These are phyloP conservation scores for Lactarius hengduanensis DNA, from an alignment of 768 basidiomycete genomes.

Conservation along the genomic window DNA sequence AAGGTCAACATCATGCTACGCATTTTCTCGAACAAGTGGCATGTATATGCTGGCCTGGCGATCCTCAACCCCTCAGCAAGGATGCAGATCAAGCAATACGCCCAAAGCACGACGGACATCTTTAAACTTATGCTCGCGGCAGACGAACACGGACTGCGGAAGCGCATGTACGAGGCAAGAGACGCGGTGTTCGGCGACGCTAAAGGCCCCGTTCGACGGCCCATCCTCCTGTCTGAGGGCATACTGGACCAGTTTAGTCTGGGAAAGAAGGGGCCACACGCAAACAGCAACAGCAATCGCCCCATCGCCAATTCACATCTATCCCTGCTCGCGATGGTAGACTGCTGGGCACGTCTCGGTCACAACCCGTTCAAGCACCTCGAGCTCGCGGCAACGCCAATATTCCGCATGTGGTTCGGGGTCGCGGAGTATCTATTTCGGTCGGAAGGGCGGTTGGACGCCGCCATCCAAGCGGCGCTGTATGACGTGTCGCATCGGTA, in stretches of 20 bases:
- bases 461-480: slow-evolving; percentile 72
- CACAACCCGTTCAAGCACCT: slow-evolving; percentile 92
- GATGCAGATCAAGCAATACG: slow-evolving; percentile 88
- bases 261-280: slow-evolving; percentile 41
- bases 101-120: slow-evolving; percentile 78
- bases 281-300: slow-evolving; percentile 27
- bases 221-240: slow-evolving; percentile 81
- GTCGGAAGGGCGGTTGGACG: slow-evolving; percentile 56
- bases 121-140: slow-evolving; percentile 91
- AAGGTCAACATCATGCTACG: slow-evolving; percentile 97
- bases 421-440: slow-evolving; percentile 95
- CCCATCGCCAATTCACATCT: slow-evolving; percentile 84
- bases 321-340: slow-evolving; percentile 95
- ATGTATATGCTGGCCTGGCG: slow-evolving; percentile 98
- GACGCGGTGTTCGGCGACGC: slow-evolving; percentile 69
- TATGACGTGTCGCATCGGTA: slow-evolving; percentile 76
- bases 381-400: slow-evolving; percentile 89
- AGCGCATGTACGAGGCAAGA: slow-evolving; percentile 71
- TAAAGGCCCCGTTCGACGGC: slow-evolving; percentile 39
- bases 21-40: slow-evolving; percentile 97
- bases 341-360: slow-evolving; percentile 87
- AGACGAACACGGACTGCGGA: slow-evolving; percentile 54
- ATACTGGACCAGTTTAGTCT: slow-evolving; percentile 89
- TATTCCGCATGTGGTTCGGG: slow-evolving; percentile 96
- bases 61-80: slow-evolving; percentile 92